These are phyloP conservation scores for Pulicaria dysenterica DNA, from an alignment of 129 eudicot species.

Conservation along the genomic window DNA sequence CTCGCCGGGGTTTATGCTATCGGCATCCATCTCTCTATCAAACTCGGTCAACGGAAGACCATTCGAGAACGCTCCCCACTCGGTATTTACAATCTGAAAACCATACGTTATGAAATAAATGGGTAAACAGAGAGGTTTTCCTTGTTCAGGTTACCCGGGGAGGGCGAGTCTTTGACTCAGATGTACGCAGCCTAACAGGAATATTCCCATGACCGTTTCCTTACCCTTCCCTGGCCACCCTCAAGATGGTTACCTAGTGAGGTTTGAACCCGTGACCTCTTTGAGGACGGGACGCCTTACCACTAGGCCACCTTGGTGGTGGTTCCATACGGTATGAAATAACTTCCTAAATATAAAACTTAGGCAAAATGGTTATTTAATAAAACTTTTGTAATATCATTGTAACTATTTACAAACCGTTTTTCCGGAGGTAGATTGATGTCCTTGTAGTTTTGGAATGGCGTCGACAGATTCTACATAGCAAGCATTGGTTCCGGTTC, in stretches of 20 bases:
- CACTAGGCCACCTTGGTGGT: too few relatives aligned
- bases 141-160: too few relatives aligned
- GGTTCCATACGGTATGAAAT: background rate
- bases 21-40: conserved; percentile 79
- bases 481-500: conserved; percentile 94
- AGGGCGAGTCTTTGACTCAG: too few relatives aligned
- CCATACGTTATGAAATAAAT: background rate
- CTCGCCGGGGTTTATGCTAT: conserved; percentile 82
- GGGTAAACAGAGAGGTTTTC: too few relatives aligned
- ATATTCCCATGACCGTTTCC: too few relatives aligned
- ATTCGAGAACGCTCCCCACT: conserved; percentile 87
- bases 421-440: conserved; percentile 44
- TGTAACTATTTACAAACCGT: conserved; percentile 43
- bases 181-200: too few relatives aligned
- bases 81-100: conserved; percentile 72
- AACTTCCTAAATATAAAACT: conserved; percentile 4
- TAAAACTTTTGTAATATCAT: too few relatives aligned
- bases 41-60: conserved; percentile 80
- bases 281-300: too few relatives aligned
- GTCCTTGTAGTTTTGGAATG: conserved; percentile 58
- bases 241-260: too few relatives aligned
- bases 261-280: too few relatives aligned
- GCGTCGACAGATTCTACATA: conserved; percentile 68
- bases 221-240: too few relatives aligned
- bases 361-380: background rate